A percentile compares a stretch with the other conserved stretches of the same genome.
phyloP scores from a whole-genome alignment of 2,329 filamentous ascomycete genomes.

The Alternaria sp. region DNA sequence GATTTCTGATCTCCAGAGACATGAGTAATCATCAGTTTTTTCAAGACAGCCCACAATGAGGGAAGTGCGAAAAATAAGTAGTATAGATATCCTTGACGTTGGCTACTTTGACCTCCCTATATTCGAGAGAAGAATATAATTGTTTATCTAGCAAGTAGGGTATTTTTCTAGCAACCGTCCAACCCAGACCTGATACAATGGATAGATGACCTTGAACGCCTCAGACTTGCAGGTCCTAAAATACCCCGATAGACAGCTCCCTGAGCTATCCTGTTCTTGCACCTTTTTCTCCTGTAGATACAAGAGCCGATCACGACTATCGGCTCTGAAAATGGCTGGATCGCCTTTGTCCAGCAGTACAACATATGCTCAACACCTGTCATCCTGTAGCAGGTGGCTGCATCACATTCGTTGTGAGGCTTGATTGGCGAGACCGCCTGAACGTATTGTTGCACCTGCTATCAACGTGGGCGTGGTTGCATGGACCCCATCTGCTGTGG shows the following conservation, averaged over 20 bases:
- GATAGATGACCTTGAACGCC: constrained; percentile 1
- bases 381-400: background rate
- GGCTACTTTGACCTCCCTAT: background rate
- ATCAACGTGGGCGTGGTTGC: constrained; percentile 56
- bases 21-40: background rate
- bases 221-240: constrained; percentile 1
- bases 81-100: background rate
- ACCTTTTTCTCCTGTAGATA: background rate
- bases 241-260: constrained; percentile 2
- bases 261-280: constrained; percentile 2
- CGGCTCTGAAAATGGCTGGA: background rate
- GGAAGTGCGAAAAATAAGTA: background rate
- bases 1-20: background rate
- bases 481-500: constrained; percentile 57
- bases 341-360: background rate
- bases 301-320: constrained; percentile 11
- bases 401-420: background rate
- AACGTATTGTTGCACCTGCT: background rate
- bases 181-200: constrained; percentile 3
- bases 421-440: background rate
- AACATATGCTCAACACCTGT: constrained; percentile 1
- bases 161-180: constrained; percentile 12
- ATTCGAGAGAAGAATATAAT: background rate
- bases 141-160: constrained; percentile 14
- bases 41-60: background rate